Evolutionary conservation across 2,329 filamentous ascomycete genomes (phyloP), one percentile per base, ranked within the genome.

Genomic region (Zymoseptoria crescenta): DNA sequence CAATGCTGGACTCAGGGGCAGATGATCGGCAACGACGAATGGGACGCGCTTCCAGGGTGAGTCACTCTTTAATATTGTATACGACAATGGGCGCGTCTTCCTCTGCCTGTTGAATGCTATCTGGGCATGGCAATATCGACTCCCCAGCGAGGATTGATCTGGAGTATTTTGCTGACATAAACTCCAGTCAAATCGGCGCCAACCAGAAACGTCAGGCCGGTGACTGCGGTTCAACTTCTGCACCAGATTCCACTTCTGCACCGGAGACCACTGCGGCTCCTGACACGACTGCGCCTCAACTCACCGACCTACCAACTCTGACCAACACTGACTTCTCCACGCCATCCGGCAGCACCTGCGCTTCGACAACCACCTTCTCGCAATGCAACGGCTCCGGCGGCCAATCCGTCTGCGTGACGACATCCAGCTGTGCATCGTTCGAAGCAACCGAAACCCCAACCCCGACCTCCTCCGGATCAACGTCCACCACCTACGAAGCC

Each of bases 401-500:
- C 5, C 16, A 19, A 9, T n/a, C 49, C 4, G 16, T 27, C 5
- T 56, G 55, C 21, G 24, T 28, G 9, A 52, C 55, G 16, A 41
- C 55, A 8, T 50, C 55, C 8, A 50, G 41, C 10, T 56, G 55
- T 24, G 55, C 55, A 20, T 56, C 55, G 4, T 56, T 48, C 21
- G 49, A 30, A 19, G 55, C 55, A 9, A 56, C 55, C 3, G 29
- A 20, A 6, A 56, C 48, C 54, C n/a, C n/a, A n/a, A n/a, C n/a
- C n/a, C n/a, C n/a, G n/a, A n/a, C n/a, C n/a, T n/a, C n/a, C n/a
- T n/a, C n/a, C n/a, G n/a, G n/a, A n/a, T n/a, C n/a, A n/a, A n/a
- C n/a, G n/a, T n/a, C n/a, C n/a, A n/a, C n/a, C n/a, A n/a, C n/a
- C n/a, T n/a, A n/a, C n/a, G n/a, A n/a, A n/a, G n/a, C n/a, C n/a